Percentiles rank a stretch among this genome's conserved stretches.
phyloP scores from a whole-genome alignment of 768 basidiomycete species.

The Amanita thiersii region DNA sequence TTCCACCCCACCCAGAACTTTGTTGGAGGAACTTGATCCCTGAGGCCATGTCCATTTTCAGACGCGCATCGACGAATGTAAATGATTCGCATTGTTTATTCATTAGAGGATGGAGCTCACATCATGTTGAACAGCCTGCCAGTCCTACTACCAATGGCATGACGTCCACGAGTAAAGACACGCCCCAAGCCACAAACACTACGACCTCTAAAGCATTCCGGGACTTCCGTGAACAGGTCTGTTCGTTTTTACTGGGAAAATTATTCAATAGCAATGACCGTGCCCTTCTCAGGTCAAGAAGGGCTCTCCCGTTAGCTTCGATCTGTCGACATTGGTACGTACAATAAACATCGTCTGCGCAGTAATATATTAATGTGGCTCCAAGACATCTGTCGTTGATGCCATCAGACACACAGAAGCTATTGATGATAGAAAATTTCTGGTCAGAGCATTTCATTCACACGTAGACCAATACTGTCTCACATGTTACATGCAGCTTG shows the following conservation, averaged over 20 bases:
- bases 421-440: constrained; percentile 71
- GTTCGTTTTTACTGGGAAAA: no score
- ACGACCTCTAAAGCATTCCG: constrained; percentile 32
- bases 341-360: neutral
- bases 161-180: neutral
- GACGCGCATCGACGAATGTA: no score
- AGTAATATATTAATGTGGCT: neutral
- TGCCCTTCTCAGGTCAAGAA: constrained; percentile 30
- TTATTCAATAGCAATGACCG: constrained; percentile 1
- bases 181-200: neutral
- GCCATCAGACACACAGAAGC: constrained; percentile 47
- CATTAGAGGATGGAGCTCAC: no score
- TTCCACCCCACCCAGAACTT: no score
- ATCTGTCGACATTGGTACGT: constrained; percentile 36
- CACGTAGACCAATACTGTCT: constrained; percentile 17
- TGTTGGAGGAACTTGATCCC: no score
- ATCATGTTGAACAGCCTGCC: neutral
- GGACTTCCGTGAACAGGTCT: constrained; percentile 35
- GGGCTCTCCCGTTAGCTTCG: constrained; percentile 25
- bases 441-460: no score
- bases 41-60: no score
- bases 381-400: constrained; percentile 55
- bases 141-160: neutral
- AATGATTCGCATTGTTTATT: no score
- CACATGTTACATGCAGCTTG: constrained; percentile 39